Conservation (phyloP, 768 basidiomycete species). For the Termitomyces sp. region DNA sequence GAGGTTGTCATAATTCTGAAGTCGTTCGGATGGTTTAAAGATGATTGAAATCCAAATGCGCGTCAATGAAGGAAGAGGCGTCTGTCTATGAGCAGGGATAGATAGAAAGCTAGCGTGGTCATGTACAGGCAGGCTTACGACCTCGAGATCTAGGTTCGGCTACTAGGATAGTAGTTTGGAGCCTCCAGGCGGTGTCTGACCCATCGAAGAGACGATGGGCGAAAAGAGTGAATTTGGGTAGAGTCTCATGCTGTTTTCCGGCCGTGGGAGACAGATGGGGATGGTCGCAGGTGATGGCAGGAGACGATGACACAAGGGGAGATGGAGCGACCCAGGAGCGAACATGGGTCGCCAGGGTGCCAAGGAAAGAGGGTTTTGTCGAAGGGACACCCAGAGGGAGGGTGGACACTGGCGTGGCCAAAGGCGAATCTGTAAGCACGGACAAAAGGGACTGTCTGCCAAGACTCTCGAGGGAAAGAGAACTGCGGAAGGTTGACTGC, state of each 20-base stretch:
- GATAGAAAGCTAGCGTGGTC: constrained; percentile 18
- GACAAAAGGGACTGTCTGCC: constrained; percentile 29
- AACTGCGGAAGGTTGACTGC: constrained; percentile 23
- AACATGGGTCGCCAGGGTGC: constrained; percentile 35
- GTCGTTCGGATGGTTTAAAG: constrained; percentile 1
- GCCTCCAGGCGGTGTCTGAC: constrained; percentile 1
- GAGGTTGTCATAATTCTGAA: constrained; percentile 10
- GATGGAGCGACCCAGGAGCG: constrained; percentile 40
- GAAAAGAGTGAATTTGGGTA: constrained; percentile 2
- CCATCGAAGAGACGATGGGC: constrained; percentile 15
- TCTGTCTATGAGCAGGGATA: constrained; percentile 9
- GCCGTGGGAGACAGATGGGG: constrained; percentile 4
- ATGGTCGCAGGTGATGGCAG: constrained; percentile 17
- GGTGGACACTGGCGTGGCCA: constrained; percentile 46
- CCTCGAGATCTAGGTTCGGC: constrained; percentile 31
- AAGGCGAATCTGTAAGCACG: constrained; percentile 42
- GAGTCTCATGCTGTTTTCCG: constrained; percentile 2
- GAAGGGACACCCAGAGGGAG: constrained; percentile 29
- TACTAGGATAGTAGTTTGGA: constrained; percentile 1
- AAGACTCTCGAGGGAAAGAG: constrained; percentile 25
- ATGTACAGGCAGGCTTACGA: constrained; percentile 34
- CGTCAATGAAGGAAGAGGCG: constrained; percentile 2
- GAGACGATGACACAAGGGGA: constrained; percentile 20
- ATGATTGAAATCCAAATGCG: constrained; percentile 1
- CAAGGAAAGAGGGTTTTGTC: constrained; percentile 27